These are phyloP conservation scores for Cynara cardunculus DNA, from an alignment of 129 eudicot species.

Conservation along the genomic window DNA sequence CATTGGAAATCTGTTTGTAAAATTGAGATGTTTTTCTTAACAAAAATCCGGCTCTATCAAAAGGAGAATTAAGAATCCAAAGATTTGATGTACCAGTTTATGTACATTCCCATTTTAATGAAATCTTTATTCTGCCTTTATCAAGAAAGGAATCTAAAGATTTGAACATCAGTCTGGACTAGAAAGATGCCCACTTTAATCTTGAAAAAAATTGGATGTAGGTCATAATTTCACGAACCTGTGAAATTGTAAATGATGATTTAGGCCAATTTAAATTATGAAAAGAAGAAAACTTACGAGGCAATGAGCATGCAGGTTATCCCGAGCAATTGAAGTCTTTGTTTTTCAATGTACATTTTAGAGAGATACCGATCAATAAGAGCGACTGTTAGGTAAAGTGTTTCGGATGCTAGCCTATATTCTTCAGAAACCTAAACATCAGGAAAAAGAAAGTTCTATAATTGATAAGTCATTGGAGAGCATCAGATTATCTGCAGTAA, in stretches of 20 bases:
- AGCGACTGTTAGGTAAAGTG: conserved; percentile 84
- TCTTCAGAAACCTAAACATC: conserved; percentile 80
- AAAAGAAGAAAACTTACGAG: conserved; percentile 58
- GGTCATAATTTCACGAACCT: background rate
- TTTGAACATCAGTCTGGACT: background rate
- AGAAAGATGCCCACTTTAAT: background rate
- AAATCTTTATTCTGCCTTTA: background rate
- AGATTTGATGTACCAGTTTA: background rate
- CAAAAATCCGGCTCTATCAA: background rate
- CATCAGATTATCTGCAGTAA: background rate
- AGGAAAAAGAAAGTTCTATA: background rate
- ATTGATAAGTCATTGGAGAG: background rate
- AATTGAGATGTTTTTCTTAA: background rate
- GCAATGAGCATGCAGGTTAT: conserved; percentile 99
- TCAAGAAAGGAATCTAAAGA: background rate
- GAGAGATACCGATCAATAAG: conserved; percentile 88
- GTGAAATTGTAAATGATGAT: background rate
- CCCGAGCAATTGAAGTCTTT: conserved; percentile 87
- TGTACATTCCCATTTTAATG: background rate
- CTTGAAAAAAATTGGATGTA: background rate
- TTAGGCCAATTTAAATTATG: background rate
- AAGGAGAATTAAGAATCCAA: background rate
- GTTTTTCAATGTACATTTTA: conserved; percentile 60
- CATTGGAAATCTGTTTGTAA: background rate
- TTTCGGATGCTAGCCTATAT: conserved; percentile 72